Percentiles rank a stretch among this genome's conserved stretches.
Conservation (phyloP, 1,139 yeast species). For the Blastobotrys arbuscula region DNA sequence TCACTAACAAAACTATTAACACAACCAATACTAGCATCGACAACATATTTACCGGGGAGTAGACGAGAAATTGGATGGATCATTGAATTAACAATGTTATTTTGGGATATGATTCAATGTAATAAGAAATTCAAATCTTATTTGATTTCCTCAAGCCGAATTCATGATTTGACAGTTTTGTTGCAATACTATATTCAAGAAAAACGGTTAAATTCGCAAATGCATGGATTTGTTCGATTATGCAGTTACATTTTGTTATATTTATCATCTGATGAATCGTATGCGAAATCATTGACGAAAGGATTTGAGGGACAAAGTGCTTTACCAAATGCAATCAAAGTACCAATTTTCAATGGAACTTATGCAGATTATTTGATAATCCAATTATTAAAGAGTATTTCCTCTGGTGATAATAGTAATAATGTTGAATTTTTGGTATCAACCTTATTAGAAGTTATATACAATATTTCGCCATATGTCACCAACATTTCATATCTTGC, state of each 20-base stretch:
- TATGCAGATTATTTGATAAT: conserved; percentile 34
- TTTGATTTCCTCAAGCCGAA: conserved; percentile 43
- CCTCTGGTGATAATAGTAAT: conserved; percentile 16
- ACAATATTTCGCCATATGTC: conserved; percentile 33
- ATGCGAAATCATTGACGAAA: conserved; percentile 26
- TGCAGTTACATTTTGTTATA: conserved; percentile 57
- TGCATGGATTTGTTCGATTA: conserved; percentile 50
- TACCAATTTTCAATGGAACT: conserved; percentile 29
- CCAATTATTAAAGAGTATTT: conserved; percentile 24
- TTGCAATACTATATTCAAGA: conserved; percentile 54
- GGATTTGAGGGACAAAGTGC: conserved; percentile 29
- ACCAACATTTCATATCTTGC: conserved; percentile 49
- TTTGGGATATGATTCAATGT: conserved; percentile 77
- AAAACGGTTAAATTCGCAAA: conserved; percentile 39
- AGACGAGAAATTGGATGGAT: conserved; percentile 30
- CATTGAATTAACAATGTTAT: conserved; percentile 50
- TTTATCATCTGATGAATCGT: conserved; percentile 47
- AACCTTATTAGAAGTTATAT: conserved; percentile 31
- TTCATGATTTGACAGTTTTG: conserved; percentile 50
- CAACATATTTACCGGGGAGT: conserved; percentile 33
- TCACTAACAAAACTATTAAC: conserved; percentile 31
- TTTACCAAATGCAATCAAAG: conserved; percentile 29
- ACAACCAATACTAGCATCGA: conserved; percentile 32
- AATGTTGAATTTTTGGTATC: conserved; percentile 23
- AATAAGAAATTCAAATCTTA: conserved; percentile 45